phyloP scores from a whole-genome alignment of 2,329 filamentous ascomycete species.

The Epichloe uncinata region DNA sequence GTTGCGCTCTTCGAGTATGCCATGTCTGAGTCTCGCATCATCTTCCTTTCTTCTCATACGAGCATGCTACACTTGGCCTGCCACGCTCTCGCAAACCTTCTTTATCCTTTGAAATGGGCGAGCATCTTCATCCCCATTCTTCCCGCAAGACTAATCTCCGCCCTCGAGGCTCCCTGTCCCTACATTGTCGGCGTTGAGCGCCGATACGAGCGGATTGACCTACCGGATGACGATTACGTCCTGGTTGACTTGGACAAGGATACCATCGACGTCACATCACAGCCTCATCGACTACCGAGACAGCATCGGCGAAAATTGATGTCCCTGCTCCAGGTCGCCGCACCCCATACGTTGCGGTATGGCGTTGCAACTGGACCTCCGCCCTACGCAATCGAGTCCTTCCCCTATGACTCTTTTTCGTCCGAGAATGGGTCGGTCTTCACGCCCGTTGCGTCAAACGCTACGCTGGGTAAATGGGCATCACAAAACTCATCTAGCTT shows the following conservation, averaged over 20 bases:
- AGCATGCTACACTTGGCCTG: conserved; percentile 92
- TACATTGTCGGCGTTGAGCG: conserved; percentile 96
- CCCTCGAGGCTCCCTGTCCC: conserved; percentile 85
- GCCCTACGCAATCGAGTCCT: conserved; percentile 84
- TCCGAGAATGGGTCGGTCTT: conserved; percentile 77
- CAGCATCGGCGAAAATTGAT: conserved; percentile 84
- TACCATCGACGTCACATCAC: conserved; percentile 69
- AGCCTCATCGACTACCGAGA: conserved; percentile 67
- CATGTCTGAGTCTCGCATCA: conserved; percentile 85
- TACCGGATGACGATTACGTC: conserved; percentile 92
- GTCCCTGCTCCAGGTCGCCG: conserved; percentile 76
- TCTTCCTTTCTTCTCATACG: conserved; percentile 88
- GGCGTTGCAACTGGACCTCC: conserved; percentile 83
- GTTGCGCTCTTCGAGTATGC: conserved; percentile 88
- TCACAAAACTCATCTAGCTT: conserved; percentile 83
- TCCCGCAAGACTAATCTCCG: conserved; percentile 75
- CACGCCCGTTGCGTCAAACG: conserved; percentile 53
- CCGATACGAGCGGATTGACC: conserved; percentile 70
- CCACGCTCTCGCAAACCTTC: conserved; percentile 67
- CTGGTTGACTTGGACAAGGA: conserved; percentile 89
- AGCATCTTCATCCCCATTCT: conserved; percentile 90
- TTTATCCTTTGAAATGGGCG: conserved; percentile 87
- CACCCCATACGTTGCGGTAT: conserved; percentile 76
- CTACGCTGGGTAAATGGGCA: conserved; percentile 73
- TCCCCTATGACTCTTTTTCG: conserved; percentile 78